Percentiles rank a stretch among this genome's conserved stretches.
Conservation (phyloP, 2,329 filamentous ascomycete genomes). For the Neonectria faginata region DNA sequence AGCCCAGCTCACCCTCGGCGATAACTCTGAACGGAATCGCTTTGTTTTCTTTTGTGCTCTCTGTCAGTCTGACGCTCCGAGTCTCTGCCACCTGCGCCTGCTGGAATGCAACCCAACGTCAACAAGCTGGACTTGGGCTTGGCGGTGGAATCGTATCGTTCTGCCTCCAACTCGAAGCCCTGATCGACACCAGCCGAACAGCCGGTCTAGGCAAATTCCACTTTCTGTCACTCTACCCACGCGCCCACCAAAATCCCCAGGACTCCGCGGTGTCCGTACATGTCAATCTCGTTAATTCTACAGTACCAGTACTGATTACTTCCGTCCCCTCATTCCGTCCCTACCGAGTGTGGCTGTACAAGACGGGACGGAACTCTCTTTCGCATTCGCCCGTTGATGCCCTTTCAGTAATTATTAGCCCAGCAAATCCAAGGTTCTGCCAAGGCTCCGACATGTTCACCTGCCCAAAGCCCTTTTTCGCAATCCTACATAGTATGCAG, state of each 20-base stretch:
- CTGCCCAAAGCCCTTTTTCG: not conserved
- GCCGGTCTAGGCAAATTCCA: conserved; percentile 6
- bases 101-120: conserved; percentile 26
- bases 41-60: not conserved
- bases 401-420: not conserved
- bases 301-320: not conserved
- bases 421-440: not conserved
- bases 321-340: conserved; percentile 13
- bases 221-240: conserved; percentile 14
- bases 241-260: conserved; percentile 1
- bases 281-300: conserved; percentile 4
- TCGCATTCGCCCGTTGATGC: conserved; percentile 5
- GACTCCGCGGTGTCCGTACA: conserved; percentile 9
- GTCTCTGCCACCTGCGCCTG: conserved; percentile 15
- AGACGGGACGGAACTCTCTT: conserved; percentile 8
- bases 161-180: conserved; percentile 6
- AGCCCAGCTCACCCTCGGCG: conserved; percentile 10
- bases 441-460: not conserved
- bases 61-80: conserved; percentile 9
- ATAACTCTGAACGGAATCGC: conserved; percentile 24
- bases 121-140: conserved; percentile 6
- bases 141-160: conserved; percentile 11
- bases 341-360: conserved; percentile 14
- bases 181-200: conserved; percentile 20
- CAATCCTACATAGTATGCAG: not conserved